These are phyloP conservation scores for Chaetothyriales sp. DNA, from an alignment of 2,329 filamentous ascomycete species.

Conservation along the genomic window DNA sequence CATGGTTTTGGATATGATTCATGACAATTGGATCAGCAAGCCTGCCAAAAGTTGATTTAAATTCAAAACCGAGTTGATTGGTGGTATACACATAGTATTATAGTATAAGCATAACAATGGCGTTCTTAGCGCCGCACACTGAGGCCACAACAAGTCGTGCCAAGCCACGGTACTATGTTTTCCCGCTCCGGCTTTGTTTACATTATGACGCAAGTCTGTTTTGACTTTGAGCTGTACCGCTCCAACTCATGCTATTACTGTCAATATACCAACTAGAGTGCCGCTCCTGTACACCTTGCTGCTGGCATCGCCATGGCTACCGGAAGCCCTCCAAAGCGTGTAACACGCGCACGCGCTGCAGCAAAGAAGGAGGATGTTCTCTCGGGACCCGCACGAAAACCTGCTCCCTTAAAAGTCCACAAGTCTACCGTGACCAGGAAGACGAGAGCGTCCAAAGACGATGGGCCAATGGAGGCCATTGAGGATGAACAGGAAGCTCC, in stretches of 20 bases:
- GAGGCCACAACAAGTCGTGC: background rate
- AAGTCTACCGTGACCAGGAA: conserved; percentile 9
- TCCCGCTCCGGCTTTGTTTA: background rate
- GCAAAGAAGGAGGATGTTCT: conserved; percentile 11
- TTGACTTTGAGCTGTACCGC: background rate
- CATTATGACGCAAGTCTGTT: background rate
- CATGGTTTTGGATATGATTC: background rate
- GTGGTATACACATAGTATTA: too few relatives aligned
- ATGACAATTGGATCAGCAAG: background rate
- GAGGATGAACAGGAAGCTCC: conserved; percentile 3
- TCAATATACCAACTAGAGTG: background rate
- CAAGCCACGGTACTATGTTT: background rate
- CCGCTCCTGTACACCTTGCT: background rate
- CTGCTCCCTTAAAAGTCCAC: conserved; percentile 5
- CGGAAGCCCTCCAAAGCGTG: conserved; percentile 20
- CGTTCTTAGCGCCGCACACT: too few relatives aligned
- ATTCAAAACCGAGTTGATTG: background rate
- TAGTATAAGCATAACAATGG: too few relatives aligned
- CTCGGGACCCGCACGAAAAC: conserved; percentile 8
- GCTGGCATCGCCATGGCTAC: conserved; percentile 9
- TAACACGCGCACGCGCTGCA: conserved; percentile 22
- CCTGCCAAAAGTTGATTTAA: background rate
- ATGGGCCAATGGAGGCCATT: conserved; percentile 9
- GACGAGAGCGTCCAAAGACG: conserved; percentile 12
- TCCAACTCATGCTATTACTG: background rate